These are phyloP conservation scores for Aspergillus persii DNA, from an alignment of 2,329 filamentous ascomycete genomes.

Conservation along the genomic window DNA sequence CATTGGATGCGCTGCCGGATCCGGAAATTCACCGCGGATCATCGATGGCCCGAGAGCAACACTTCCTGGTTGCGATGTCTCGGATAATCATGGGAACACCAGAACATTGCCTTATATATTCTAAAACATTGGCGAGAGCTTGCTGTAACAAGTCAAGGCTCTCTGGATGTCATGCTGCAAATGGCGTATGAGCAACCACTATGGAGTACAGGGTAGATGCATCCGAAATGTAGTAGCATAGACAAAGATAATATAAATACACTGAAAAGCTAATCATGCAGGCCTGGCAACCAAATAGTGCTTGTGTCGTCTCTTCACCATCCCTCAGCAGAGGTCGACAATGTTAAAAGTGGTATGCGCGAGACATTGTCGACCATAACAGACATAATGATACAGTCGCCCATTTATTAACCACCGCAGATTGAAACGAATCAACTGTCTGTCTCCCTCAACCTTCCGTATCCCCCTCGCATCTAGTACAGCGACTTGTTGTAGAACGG, in stretches of 20 bases:
- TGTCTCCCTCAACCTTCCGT: background rate
- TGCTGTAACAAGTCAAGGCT: background rate
- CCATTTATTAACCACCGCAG: constrained; percentile 8
- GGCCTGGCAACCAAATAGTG: constrained; percentile 10
- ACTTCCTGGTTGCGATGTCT: background rate
- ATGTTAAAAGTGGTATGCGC: constrained; percentile 2
- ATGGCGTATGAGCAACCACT: background rate
- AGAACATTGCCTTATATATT: background rate
- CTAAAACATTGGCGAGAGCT: background rate
- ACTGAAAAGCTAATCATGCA: constrained; percentile 29
- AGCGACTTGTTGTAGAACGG: constrained; percentile 30
- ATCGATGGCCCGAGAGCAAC: constrained; percentile 16
- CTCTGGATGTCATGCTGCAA: background rate
- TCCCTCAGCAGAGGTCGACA: constrained; percentile 1
- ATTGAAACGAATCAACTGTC: constrained; percentile 6
- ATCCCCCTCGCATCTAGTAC: constrained; percentile 17
- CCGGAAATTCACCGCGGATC: constrained; percentile 19
- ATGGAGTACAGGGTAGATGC: background rate
- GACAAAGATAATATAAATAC: constrained; percentile 34
- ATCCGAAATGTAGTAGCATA: constrained; percentile 18
- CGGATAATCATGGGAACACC: background rate
- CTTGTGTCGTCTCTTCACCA: constrained; percentile 1
- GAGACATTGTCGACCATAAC: constrained; percentile 11
- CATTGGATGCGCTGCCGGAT: constrained; percentile 16
- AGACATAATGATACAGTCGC: constrained; percentile 21